Percentiles rank a stretch among this genome's conserved stretches.
These are phyloP conservation scores for Diaporthe batatas DNA, from an alignment of 2,329 filamentous ascomycete genomes.

Conservation along the genomic window DNA sequence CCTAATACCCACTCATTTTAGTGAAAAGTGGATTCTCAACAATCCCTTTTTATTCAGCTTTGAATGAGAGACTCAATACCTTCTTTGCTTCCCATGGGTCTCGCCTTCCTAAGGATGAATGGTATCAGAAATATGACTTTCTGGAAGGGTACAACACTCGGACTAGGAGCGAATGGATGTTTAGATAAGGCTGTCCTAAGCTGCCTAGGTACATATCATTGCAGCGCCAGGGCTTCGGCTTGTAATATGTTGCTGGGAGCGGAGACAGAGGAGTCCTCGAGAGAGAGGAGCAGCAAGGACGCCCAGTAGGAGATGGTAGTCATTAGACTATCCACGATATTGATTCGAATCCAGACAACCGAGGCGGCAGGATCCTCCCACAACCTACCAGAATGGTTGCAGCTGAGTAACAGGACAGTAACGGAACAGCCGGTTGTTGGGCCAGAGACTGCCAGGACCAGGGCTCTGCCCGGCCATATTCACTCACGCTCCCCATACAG, in stretches of 20 bases:
- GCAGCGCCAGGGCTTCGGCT: neutral
- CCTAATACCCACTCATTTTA: no score
- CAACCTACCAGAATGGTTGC: no score
- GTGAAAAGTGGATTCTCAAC: no score
- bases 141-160: conserved; percentile 5
- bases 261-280: neutral
- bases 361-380: no score
- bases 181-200: neutral
- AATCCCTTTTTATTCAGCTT: neutral
- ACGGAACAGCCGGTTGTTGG: no score
- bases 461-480: no score
- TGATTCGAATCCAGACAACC: no score
- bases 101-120: conserved; percentile 1
- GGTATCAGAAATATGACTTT: conserved; percentile 13
- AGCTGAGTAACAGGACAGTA: no score
- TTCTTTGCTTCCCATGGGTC: conserved; percentile 8
- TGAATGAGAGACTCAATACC: conserved; percentile 7
- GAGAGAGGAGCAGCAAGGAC: neutral
- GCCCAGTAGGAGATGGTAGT: neutral
- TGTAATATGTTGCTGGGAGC: neutral
- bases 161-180: conserved; percentile 7
- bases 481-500: no score
- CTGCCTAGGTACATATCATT: neutral
- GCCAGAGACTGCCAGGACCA: no score
- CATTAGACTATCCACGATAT: neutral